Percentiles rank a stretch among this genome's conserved stretches.
phyloP scores from a whole-genome alignment of 345 rosid species.

The Kernera saxatilis region DNA sequence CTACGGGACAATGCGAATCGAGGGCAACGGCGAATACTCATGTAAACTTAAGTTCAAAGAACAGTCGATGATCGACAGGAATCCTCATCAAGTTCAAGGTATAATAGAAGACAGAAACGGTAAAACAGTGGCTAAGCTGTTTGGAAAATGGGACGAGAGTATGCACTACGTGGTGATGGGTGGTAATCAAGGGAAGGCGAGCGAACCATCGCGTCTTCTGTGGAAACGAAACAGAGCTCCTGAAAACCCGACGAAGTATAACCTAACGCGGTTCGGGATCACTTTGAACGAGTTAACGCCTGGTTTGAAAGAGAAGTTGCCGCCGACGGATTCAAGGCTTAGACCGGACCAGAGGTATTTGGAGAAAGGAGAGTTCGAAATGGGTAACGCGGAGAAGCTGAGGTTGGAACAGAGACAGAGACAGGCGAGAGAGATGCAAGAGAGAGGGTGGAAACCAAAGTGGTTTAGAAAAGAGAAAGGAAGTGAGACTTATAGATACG shows the following conservation, averaged over 20 bases:
- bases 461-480: conserved; percentile 82
- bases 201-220: conserved; percentile 39
- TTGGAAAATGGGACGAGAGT: conserved; percentile 98
- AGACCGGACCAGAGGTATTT: conserved; percentile 87
- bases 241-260: conserved; percentile 62
- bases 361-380: conserved; percentile 88
- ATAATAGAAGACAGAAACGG: conserved; percentile 66
- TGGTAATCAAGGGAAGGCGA: conserved; percentile 46
- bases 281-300: conserved; percentile 78
- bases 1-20: conserved; percentile 88
- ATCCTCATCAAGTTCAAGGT: conserved; percentile 99
- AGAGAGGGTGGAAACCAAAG: conserved; percentile 91
- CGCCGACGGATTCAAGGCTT: conserved; percentile 95
- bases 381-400: conserved; percentile 92
- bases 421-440: conserved; percentile 95
- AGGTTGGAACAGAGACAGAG: conserved; percentile 90
- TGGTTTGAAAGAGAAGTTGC: conserved; percentile 83
- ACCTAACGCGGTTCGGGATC: conserved; percentile 80
- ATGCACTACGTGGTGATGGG: conserved; percentile 60
- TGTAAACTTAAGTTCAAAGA: conserved; percentile 96
- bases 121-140: conserved; percentile 63
- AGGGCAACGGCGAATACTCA: conserved; percentile 64
- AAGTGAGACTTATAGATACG: conserved; percentile 45
- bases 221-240: conserved; percentile 83
- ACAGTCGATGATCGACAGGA: conserved; percentile 88